Evolutionary conservation across 139 green algal species (phyloP).

Genomic region (Coccomyxa sp.): DNA sequence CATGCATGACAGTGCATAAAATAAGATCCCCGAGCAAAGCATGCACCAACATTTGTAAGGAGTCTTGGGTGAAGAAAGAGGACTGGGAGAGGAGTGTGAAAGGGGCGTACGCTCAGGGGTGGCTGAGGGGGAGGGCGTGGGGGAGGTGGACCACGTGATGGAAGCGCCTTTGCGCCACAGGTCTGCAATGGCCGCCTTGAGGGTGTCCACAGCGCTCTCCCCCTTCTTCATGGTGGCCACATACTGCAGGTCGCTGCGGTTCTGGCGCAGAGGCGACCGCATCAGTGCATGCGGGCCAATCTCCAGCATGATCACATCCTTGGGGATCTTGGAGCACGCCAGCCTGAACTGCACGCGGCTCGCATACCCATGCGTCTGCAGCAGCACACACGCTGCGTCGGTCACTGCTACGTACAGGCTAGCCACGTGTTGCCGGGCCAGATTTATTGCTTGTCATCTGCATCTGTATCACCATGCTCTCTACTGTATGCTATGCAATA

Average conservation of each 20-base stretch:
- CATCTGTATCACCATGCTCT: no score
- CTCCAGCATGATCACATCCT: constrained; percentile 5
- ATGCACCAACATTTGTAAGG: no score
- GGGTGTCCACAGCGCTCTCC: neutral
- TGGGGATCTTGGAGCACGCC: neutral
- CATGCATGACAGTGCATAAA: no score
- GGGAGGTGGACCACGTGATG: neutral
- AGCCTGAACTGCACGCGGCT: neutral
- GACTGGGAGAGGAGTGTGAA: no score
- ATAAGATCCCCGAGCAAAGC: no score
- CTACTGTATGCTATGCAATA: no score
- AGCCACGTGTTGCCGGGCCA: no score
- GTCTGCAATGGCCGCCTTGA: neutral
- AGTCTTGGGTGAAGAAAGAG: no score
- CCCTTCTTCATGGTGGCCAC: constrained; percentile 4
- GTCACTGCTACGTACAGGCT: no score
- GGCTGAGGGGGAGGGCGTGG: neutral
- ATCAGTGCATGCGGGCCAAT: constrained; percentile 4
- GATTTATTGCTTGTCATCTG: no score
- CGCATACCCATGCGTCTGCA: neutral
- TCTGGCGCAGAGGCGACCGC: constrained; percentile 6
- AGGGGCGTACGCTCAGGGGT: neutral
- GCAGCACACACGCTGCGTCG: neutral
- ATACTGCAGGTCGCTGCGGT: constrained; percentile 1
- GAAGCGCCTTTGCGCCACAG: constrained; percentile 1